phyloP scores from a whole-genome alignment of 2,329 filamentous ascomycete species.

The Colletotrichum sp. region DNA sequence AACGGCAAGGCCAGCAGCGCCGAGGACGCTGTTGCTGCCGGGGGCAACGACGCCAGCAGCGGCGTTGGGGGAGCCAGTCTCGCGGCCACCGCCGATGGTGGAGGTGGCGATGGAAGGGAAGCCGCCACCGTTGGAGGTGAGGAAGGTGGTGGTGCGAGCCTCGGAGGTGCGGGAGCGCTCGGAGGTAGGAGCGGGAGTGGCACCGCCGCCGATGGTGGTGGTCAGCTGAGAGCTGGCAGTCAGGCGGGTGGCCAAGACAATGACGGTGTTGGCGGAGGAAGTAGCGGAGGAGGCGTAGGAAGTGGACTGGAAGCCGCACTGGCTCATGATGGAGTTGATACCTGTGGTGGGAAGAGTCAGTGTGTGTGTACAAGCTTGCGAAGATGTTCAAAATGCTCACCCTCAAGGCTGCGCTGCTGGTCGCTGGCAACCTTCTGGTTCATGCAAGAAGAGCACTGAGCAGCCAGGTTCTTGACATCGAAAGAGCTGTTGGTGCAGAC shows the following conservation, averaged over 20 bases:
- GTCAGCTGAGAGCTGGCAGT: conserved; percentile 38
- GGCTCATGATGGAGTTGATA: conserved; percentile 37
- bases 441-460: conserved; percentile 41
- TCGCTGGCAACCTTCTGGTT: conserved; percentile 30
- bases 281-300: conserved; percentile 29
- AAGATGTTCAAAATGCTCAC: not conserved
- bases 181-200: not conserved
- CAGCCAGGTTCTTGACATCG: conserved; percentile 17
- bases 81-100: conserved; percentile 10
- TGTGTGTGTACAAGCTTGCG: not conserved
- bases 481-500: conserved; percentile 22
- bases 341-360: conserved; percentile 25
- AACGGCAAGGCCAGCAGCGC: conserved; percentile 8
- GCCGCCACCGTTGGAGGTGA: conserved; percentile 13
- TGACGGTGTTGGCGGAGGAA: conserved; percentile 29
- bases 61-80: conserved; percentile 12
- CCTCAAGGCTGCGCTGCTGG: conserved; percentile 22
- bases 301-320: conserved; percentile 38
- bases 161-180: not conserved
- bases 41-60: conserved; percentile 4
- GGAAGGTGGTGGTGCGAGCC: conserved; percentile 20
- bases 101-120: conserved; percentile 18
- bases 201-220: conserved; percentile 33
- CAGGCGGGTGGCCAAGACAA: conserved; percentile 35
- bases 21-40: conserved; percentile 12